These are phyloP conservation scores for Stephania cephalantha DNA, from an alignment of 164 flowering plant species.

Conservation along the genomic window DNA sequence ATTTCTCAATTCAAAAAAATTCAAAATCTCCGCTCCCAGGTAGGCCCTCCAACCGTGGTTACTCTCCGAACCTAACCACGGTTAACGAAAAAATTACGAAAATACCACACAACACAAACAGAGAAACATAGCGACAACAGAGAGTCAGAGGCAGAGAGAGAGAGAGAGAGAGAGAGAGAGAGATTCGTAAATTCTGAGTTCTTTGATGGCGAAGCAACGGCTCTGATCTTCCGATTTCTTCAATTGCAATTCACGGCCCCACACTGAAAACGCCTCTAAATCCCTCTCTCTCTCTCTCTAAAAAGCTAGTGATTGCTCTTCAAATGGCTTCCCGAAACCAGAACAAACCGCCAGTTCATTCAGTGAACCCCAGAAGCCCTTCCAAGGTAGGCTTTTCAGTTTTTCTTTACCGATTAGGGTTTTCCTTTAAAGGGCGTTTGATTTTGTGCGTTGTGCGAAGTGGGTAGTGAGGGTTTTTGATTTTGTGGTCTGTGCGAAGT, in stretches of 20 bases:
- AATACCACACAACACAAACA: background rate
- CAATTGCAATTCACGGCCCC: background rate
- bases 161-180: background rate
- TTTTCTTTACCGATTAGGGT: background rate
- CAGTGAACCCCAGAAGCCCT: conserved; percentile 24
- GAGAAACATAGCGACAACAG: background rate
- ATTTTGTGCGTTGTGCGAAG: too few relatives aligned
- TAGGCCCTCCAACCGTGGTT: background rate
- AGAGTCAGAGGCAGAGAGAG: background rate
- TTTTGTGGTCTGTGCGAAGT: too few relatives aligned
- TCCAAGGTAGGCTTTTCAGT: conserved; percentile 25
- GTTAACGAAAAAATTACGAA: background rate
- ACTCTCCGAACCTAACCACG: background rate
- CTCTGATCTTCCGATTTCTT: background rate
- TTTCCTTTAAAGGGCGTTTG: background rate
- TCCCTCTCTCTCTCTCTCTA: background rate
- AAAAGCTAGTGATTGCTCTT: background rate
- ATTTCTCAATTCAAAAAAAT: background rate
- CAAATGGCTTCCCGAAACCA: conserved; percentile 39
- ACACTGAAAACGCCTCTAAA: background rate
- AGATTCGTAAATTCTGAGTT: background rate
- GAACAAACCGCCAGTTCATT: conserved; percentile 31
- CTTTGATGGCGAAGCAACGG: background rate
- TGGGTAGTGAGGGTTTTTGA: too few relatives aligned
- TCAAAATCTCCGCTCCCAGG: background rate